Percentiles rank a stretch among this genome's conserved stretches.
Evolutionary conservation across 1,284 basidiomycete species (phyloP).

Genomic region (Sporisorium graminicola): DNA sequence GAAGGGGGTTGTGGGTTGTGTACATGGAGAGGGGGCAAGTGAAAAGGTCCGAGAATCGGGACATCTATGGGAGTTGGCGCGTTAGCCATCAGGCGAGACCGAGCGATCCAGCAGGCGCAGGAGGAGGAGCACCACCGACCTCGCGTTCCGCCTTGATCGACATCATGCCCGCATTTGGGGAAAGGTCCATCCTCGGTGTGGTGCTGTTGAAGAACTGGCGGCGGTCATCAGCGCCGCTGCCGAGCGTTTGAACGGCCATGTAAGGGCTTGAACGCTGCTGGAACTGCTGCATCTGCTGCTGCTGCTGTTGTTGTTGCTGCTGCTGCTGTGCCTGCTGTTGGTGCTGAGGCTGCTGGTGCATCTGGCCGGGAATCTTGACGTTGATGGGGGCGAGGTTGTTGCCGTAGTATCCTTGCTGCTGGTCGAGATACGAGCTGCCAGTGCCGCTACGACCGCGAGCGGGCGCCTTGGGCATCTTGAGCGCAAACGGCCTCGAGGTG

Average conservation of each 20-base stretch:
- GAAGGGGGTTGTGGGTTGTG: conserved; percentile 2
- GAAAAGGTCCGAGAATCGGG: too few species aligned
- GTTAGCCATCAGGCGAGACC: conserved; percentile 27
- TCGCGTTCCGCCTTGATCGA: conserved; percentile 30
- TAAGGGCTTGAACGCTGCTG: conserved; percentile 32
- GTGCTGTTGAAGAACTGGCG: conserved; percentile 21
- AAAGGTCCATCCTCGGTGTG: conserved; percentile 35
- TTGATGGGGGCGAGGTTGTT: conserved; percentile 39
- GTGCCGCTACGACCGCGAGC: conserved; percentile 34
- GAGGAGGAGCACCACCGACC: conserved; percentile 19
- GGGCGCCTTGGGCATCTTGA: conserved; percentile 52
- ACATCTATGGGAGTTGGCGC: too few species aligned
- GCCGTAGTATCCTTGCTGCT: conserved; percentile 26
- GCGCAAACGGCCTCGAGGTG: conserved; percentile 35
- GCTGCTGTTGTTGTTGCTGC: conserved; percentile 15
- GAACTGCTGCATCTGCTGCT: conserved; percentile 15
- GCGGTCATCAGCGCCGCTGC: conserved; percentile 10
- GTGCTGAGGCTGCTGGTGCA: conserved; percentile 13
- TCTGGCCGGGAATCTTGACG: conserved; percentile 11
- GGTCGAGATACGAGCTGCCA: conserved; percentile 34
- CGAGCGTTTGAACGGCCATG: conserved; percentile 20
- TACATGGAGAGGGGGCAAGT: conserved; percentile 12
- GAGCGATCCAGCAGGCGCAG: conserved; percentile 39
- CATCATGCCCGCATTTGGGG: conserved; percentile 22
- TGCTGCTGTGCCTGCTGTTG: conserved; percentile 17